Base-by-base conservation (phyloP, 2,329 filamentous ascomycete species). In the Cladosporium sp. region DNA sequence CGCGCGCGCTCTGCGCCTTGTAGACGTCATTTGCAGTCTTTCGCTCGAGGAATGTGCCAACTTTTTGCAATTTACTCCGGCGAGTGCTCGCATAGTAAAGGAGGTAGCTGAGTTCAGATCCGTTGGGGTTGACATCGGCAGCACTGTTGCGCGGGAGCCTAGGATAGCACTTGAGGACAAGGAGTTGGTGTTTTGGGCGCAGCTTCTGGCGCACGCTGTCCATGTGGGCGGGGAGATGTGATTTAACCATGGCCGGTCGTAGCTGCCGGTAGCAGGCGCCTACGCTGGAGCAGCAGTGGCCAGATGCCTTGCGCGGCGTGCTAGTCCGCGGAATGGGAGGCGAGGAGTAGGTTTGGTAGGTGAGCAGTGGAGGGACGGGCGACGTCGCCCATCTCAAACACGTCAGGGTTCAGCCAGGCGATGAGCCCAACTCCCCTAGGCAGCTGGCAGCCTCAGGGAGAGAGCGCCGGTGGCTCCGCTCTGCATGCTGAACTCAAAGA, bases 71-170 rank as follows among this genome's bases (percentile, higher is more conserved):
- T 78, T 97, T 98, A 72, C 88, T 92, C 59, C 89, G 85, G 56
- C 92, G 88, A 62, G 91, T 95, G 67, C 88, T 95, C 56, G 89
- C 90, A 76, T 98, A 97, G 79, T 95, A 97, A 51, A 97, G 83
- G 59, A 98, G 82, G 69, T 97, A 97, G 72, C 89, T 95, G 58
- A 98, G 82, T 77, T 98, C 93, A 73, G 89, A 95, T 60, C 89
- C 89, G 72, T 97, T 97, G 42, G 93, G 91, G 73, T 92, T 95
- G 66, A 95, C 89, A 65, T 95, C 89, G 68, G 91, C 86, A 57
- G 88, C 85, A 48, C 59, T 66, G 62, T 89, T 89, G 74, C 96
- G 97, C 59, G 88, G 88, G 59, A 88, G 91, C 62, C 87, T 86
- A 38, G 93, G 93, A 71, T 96, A 98, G 77, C 92, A 97, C 75